A percentile compares a stretch with the other conserved stretches of the same genome.
These are phyloP conservation scores for Monosporozyma yasuniensis DNA, from an alignment of 805 yeast genomes.

Conservation along the genomic window DNA sequence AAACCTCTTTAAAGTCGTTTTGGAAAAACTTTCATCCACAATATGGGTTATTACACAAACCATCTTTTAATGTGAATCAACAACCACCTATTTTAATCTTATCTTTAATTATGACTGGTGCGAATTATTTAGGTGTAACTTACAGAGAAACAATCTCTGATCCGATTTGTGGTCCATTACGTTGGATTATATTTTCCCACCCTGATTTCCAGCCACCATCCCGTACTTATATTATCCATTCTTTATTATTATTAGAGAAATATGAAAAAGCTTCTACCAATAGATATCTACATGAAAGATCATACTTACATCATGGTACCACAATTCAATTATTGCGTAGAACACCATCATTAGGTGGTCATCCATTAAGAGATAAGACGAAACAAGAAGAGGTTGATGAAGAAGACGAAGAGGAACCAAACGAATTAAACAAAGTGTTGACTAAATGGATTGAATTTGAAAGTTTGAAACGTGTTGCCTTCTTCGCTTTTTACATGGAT, in stretches of 20 bases:
- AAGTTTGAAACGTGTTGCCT: conserved; percentile 65
- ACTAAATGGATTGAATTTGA: conserved; percentile 71
- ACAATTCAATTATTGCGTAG: conserved; percentile 70
- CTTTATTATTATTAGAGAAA: conserved; percentile 64
- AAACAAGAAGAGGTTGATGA: conserved; percentile 1
- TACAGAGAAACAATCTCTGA: conserved; percentile 22
- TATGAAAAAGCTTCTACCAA: conserved; percentile 67
- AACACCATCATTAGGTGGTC: conserved; percentile 68
- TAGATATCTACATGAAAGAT: conserved; percentile 67
- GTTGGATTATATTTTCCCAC: conserved; percentile 63
- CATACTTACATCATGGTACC: conserved; percentile 81
- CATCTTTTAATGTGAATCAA: conserved; percentile 40
- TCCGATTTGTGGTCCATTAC: conserved; percentile 39
- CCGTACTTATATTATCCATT: conserved; percentile 65
- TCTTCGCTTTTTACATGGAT: conserved; percentile 75
- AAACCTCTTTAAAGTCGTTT: conserved; percentile 28
- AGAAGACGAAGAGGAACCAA: conserved; percentile 5
- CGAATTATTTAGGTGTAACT: conserved; percentile 33
- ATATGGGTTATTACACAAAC: conserved; percentile 40
- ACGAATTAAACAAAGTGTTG: conserved; percentile 18
- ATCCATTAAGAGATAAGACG: conserved; percentile 35
- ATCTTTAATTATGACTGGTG: conserved; percentile 50
- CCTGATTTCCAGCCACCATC: conserved; percentile 73
- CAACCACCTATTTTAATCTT: conserved; percentile 46
- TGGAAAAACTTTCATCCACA: conserved; percentile 53